Conservation (phyloP, 2,329 filamentous ascomycete genomes). For the Chaetomiaceae sp. region DNA sequence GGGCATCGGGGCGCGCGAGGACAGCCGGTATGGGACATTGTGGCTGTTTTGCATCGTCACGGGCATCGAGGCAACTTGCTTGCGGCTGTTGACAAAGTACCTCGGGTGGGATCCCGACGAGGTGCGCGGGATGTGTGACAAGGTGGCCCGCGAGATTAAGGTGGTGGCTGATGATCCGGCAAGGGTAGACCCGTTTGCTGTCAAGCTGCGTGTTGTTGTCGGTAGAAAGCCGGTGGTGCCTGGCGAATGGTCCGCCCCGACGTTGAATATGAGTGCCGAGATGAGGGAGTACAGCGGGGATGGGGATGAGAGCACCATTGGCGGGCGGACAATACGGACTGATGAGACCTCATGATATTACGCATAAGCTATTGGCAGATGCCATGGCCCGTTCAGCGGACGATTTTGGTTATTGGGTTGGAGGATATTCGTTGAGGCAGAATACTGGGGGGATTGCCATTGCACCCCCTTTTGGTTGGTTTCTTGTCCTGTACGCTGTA, state of each 20-base stretch:
- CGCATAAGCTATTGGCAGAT: no score
- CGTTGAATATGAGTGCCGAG: conserved; percentile 25
- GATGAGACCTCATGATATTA: conserved; percentile 19
- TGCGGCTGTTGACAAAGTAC: conserved; percentile 49
- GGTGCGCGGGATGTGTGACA: conserved; percentile 44
- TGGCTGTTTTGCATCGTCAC: conserved; percentile 52
- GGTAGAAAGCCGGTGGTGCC: conserved; percentile 45
- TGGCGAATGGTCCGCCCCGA: conserved; percentile 28
- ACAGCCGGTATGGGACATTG: conserved; percentile 47
- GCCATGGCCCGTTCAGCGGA: background rate
- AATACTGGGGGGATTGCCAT: background rate
- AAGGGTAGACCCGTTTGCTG: conserved; percentile 39
- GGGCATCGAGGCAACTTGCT: conserved; percentile 44
- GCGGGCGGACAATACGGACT: conserved; percentile 17
- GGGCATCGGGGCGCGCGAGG: conserved; percentile 41
- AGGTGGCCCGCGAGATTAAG: conserved; percentile 46
- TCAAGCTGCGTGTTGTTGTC: conserved; percentile 46
- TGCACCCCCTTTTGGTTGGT: background rate
- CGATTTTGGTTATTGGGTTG: background rate
- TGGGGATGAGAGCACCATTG: conserved; percentile 28
- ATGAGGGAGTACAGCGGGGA: conserved; percentile 24
- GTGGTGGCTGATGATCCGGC: conserved; percentile 44
- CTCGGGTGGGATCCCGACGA: conserved; percentile 49
- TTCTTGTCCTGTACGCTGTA: conserved; percentile 12
- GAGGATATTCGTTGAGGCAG: background rate